Percentiles rank a stretch among this genome's conserved stretches.
Conservation (phyloP, 2,329 filamentous ascomycete genomes). For the Colletotrichum tamarilloi region DNA sequence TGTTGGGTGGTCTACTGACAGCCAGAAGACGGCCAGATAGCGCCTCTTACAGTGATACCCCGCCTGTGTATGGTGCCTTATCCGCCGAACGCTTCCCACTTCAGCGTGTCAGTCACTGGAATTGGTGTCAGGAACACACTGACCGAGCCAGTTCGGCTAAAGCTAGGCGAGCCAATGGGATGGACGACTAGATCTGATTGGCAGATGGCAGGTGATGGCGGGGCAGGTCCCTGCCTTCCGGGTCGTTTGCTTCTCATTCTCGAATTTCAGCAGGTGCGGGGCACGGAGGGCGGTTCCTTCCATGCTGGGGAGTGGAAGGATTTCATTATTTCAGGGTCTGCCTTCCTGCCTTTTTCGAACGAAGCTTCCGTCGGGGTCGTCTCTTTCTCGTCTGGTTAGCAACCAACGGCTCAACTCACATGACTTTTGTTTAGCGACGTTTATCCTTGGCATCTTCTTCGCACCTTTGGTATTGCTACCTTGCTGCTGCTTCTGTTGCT, state of each 20-base stretch:
- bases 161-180: slow-evolving; percentile 29
- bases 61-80: not conserved
- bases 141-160: not conserved
- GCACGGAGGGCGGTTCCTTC: not conserved
- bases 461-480: not conserved
- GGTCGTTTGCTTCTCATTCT: not conserved
- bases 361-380: not conserved
- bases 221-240: not conserved
- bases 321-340: slow-evolving; percentile 3
- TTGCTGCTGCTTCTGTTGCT: not conserved
- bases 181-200: not conserved
- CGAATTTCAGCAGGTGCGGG: slow-evolving; percentile 2
- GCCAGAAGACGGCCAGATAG: not conserved
- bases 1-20: not conserved
- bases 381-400: not conserved
- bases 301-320: not conserved
- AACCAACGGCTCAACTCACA: not conserved
- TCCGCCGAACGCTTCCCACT: not conserved
- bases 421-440: not conserved
- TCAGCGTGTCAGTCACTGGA: not conserved
- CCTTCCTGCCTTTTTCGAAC: not conserved
- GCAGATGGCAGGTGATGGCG: not conserved
- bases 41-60: not conserved
- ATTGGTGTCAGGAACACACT: not conserved
- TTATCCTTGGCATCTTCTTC: not conserved